These are phyloP conservation scores for Barnettozyma vustinii DNA, from an alignment of 805 yeast species.

Conservation along the genomic window DNA sequence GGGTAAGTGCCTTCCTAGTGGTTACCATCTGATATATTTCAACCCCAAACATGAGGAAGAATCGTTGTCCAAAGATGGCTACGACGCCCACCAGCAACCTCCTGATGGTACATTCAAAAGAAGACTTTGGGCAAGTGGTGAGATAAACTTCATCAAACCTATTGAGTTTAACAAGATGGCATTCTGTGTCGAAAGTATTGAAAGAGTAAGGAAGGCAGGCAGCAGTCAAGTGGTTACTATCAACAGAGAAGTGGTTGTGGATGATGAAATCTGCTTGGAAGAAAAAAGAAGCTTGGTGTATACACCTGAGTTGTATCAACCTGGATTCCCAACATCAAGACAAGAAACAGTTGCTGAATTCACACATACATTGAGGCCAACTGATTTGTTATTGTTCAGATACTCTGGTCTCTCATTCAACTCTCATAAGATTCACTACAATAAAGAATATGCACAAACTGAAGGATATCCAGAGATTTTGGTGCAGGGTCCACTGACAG, in stretches of 20 bases:
- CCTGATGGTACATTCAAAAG: conserved; percentile 35
- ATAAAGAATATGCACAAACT: conserved; percentile 43
- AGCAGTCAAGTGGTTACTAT: conserved; percentile 48
- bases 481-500: conserved; percentile 78
- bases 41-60: conserved; percentile 49
- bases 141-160: conserved; percentile 37
- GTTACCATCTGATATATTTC: conserved; percentile 64
- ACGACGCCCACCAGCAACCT: conserved; percentile 58
- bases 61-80: conserved; percentile 65
- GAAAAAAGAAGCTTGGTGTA: conserved; percentile 64
- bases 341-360: conserved; percentile 13
- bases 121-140: conserved; percentile 81
- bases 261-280: conserved; percentile 26
- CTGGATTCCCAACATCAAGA: not conserved
- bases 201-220: conserved; percentile 32
- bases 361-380: conserved; percentile 30
- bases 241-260: conserved; percentile 38
- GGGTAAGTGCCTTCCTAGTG: conserved; percentile 32
- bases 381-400: conserved; percentile 44
- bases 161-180: conserved; percentile 34
- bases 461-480: conserved; percentile 62
- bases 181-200: conserved; percentile 49
- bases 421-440: conserved; percentile 80
- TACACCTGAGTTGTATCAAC: conserved; percentile 34
- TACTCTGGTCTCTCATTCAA: conserved; percentile 77